phyloP scores from a whole-genome alignment of 2,329 filamentous ascomycete species.

The Samsoniella hepiali region DNA sequence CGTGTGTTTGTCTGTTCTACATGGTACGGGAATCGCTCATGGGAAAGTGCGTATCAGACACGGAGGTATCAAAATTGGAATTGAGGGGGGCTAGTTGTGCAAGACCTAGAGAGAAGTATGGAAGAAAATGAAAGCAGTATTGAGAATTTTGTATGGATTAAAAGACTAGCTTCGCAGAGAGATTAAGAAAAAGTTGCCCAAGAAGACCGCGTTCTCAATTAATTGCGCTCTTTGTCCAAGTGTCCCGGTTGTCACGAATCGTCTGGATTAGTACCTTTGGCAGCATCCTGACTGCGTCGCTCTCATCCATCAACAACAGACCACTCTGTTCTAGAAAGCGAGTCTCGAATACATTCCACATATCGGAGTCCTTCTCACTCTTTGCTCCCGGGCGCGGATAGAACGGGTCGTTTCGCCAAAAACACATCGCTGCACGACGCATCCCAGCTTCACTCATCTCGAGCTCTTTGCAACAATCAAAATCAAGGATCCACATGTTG shows the following conservation, averaged over 20 bases:
- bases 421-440: slow-evolving; percentile 39
- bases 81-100: too few relatives aligned
- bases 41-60: too few relatives aligned
- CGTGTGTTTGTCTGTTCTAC: too few relatives aligned
- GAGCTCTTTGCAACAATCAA: slow-evolving; percentile 38
- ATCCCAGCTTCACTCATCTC: slow-evolving; percentile 39
- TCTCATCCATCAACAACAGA: background rate
- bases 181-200: too few relatives aligned
- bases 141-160: too few relatives aligned
- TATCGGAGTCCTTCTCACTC: background rate
- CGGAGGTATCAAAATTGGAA: too few relatives aligned
- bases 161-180: too few relatives aligned
- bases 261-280: background rate
- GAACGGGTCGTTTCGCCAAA: slow-evolving; percentile 50
- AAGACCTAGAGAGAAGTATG: too few relatives aligned
- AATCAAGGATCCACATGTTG: slow-evolving; percentile 46
- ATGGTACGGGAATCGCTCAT: too few relatives aligned
- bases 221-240: background rate
- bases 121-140: too few relatives aligned
- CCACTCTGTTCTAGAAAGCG: background rate
- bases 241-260: background rate
- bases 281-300: background rate
- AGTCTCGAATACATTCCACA: slow-evolving; percentile 27
- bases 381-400: slow-evolving; percentile 41
- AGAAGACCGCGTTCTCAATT: too few relatives aligned